Conservation (phyloP, 2,329 filamentous ascomycete species). For the Fonsecaea multimorphosa region DNA sequence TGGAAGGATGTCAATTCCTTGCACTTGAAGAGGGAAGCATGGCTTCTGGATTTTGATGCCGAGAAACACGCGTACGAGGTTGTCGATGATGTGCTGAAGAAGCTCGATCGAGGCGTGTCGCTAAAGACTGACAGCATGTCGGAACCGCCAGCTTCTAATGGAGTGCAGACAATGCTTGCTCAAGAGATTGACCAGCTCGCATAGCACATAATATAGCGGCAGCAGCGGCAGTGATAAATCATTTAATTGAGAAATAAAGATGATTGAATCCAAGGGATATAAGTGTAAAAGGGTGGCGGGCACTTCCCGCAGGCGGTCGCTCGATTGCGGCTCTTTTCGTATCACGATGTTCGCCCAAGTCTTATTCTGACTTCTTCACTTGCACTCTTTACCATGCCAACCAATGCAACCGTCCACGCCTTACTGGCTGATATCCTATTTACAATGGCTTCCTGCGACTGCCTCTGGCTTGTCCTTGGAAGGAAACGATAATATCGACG, state of each 20-base stretch:
- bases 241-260: background rate
- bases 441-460: background rate
- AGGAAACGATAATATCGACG: background rate
- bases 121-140: constrained; percentile 19
- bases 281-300: background rate
- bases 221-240: background rate
- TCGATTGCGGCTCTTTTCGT: background rate
- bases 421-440: background rate
- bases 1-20: constrained; percentile 45
- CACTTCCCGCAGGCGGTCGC: background rate
- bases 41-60: constrained; percentile 40
- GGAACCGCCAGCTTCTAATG: constrained; percentile 20
- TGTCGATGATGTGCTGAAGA: constrained; percentile 36
- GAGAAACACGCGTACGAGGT: constrained; percentile 40
- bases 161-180: constrained; percentile 15
- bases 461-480: background rate
- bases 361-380: constrained; percentile 2
- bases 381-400: background rate
- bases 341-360: background rate
- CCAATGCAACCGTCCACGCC: background rate
- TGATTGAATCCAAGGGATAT: background rate
- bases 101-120: constrained; percentile 27
- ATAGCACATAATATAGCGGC: background rate
- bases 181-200: constrained; percentile 32
- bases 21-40: constrained; percentile 38